Conservation (phyloP, 2,329 filamentous ascomycete genomes). For the Fusarium coffeatum region DNA sequence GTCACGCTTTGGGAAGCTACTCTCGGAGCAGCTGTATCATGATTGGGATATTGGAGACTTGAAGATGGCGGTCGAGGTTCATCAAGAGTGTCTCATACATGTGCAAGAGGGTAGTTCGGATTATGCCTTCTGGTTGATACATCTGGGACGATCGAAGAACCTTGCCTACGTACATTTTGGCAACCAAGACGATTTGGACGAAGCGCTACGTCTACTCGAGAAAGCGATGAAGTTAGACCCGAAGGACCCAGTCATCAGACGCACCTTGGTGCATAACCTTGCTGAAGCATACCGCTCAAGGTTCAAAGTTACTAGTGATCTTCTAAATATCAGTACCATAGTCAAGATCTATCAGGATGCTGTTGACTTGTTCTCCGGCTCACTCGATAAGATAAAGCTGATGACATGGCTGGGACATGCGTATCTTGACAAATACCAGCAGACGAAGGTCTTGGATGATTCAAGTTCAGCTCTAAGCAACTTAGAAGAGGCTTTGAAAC, state of each 20-base stretch:
- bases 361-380: background rate
- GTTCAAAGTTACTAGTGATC: background rate
- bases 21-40: background rate
- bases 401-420: background rate
- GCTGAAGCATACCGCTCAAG: background rate
- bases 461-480: background rate
- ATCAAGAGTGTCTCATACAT: background rate
- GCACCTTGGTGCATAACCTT: rapidly evolving
- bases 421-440: background rate
- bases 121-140: background rate
- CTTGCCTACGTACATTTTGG: background rate
- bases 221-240: rapidly evolving
- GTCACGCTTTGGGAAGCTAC: background rate
- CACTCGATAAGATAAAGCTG: background rate
- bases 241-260: rapidly evolving
- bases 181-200: rapidly evolving
- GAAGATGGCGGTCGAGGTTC: background rate
- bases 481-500: background rate
- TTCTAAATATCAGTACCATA: background rate
- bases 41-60: background rate
- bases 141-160: background rate
- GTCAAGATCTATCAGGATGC: background rate
- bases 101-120: rapidly evolving
- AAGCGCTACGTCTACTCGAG: background rate
- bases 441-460: background rate